Evolutionary conservation across 176 grass and related monocot species (phyloP), one percentile per base, ranked within the genome.

Genomic region (Aegilops umbellulata): DNA sequence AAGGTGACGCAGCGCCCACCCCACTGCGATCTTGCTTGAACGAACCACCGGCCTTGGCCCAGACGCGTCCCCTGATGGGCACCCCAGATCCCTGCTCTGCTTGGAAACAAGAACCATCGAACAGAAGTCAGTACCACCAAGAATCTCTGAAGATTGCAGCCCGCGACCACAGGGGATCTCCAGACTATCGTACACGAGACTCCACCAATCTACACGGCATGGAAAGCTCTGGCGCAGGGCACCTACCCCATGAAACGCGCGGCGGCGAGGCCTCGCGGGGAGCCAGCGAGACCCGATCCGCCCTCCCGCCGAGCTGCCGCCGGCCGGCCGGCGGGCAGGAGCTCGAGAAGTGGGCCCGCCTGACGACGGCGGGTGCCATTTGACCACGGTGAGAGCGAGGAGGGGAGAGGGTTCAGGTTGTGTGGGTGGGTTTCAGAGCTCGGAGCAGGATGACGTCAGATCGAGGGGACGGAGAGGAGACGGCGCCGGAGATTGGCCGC

Each of bases 211-310:
- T 41, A 10, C 38, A 10, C 38, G n/a, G n/a, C n/a, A n/a, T 41
- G 38, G 38, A 9, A 41, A 2, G 38, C 38, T 41, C 38, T 2
- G 24, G 19, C 14, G 3, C 75, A 60, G 80, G 38, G 85, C 75
- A 83, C 89, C 5, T 87, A 91, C 85, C 68, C 81, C 80, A 80
- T 6, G 81, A 87, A 75, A 91, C 76, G 61, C 44, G 75, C 5
- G 35, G 76, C 46, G n/a, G 81, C 76, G 76, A 75, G 76, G 17
- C 60, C 36, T 36, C 47, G 34, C 0, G 36, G 53, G n/a, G 35
- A 76, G 32, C 16, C 46, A 76, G n/a, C 68, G 46, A 74, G 74
- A 87, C 58, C 24, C 84, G 89, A 42, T 44, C 60, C 46, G 16
- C 0, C 14, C 2, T 12, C 6, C 8, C 19, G 11, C 19, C 2